Percentiles rank a stretch among this genome's conserved stretches.
phyloP scores from a whole-genome alignment of 306 rosid species.

The Lablab purpureus region DNA sequence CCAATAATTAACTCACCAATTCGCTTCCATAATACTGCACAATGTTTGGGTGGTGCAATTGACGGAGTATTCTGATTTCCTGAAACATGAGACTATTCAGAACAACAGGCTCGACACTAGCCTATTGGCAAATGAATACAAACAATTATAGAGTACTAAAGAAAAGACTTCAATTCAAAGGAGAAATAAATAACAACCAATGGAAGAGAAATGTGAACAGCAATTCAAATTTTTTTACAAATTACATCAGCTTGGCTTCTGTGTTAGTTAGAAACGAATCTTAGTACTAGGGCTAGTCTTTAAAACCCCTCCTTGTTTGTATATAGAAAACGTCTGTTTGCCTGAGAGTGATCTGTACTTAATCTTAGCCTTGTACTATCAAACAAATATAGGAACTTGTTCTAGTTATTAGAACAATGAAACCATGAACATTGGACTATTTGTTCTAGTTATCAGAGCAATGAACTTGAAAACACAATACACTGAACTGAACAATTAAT shows the following conservation, averaged over 20 bases:
- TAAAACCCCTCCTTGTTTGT: slow-evolving; percentile 10
- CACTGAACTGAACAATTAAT: slow-evolving; percentile 6
- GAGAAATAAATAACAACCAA: not conserved
- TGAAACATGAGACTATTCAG: slow-evolving; percentile 55
- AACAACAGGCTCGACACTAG: slow-evolving; percentile 34
- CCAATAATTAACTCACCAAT: slow-evolving; percentile 58
- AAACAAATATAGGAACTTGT: not conserved
- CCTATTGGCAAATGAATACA: slow-evolving; percentile 2
- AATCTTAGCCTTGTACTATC: not conserved
- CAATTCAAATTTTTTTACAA: slow-evolving; percentile 31
- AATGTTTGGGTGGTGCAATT: slow-evolving; percentile 82
- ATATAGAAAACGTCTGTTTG: not conserved
- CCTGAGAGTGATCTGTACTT: not conserved
- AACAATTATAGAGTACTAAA: not conserved
- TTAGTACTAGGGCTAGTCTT: not conserved
- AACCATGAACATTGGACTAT: slow-evolving; percentile 1
- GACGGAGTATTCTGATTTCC: slow-evolving; percentile 86
- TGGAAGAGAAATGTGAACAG: not conserved
- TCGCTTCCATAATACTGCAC: slow-evolving; percentile 93
- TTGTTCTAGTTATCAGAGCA: slow-evolving; percentile 11
- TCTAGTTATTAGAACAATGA: not conserved
- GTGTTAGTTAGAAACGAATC: not conserved
- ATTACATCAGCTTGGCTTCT: slow-evolving; percentile 31
- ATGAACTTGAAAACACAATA: slow-evolving; percentile 20
- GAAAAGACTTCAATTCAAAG: not conserved